phyloP scores from a whole-genome alignment of 2,329 filamentous ascomycete species.

The Alternaria alternata region DNA sequence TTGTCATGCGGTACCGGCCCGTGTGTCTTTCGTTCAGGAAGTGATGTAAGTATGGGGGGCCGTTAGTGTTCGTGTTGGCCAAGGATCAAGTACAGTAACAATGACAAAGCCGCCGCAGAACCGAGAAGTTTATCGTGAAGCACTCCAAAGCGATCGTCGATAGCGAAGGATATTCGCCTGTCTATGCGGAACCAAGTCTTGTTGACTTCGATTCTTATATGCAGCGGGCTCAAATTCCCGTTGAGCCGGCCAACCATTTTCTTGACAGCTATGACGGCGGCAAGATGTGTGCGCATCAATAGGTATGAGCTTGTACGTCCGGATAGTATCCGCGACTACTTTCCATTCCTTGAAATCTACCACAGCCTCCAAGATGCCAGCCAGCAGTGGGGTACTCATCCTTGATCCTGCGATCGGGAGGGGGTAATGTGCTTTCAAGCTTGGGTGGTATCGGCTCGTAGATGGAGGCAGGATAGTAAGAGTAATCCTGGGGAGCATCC shows the following conservation, averaged over 20 bases:
- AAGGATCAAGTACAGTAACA: slow-evolving; percentile 26
- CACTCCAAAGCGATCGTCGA: slow-evolving; percentile 4
- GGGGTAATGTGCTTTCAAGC: slow-evolving; percentile 42
- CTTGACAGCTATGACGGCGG: slow-evolving; percentile 19
- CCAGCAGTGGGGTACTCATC: slow-evolving; percentile 50
- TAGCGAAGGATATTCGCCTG: neutral
- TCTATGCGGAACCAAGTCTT: slow-evolving; percentile 3
- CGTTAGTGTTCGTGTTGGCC: slow-evolving; percentile 22
- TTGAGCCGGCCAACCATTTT: slow-evolving; percentile 20
- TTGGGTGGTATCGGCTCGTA: slow-evolving; percentile 53
- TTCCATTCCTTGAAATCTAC: slow-evolving; percentile 57
- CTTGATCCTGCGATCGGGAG: slow-evolving; percentile 52
- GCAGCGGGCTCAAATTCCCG: slow-evolving; percentile 11
- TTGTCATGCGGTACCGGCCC: slow-evolving; percentile 26
- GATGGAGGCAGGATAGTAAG: slow-evolving; percentile 57
- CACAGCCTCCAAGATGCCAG: slow-evolving; percentile 53
- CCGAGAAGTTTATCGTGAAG: slow-evolving; percentile 8
- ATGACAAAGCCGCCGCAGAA: slow-evolving; percentile 21
- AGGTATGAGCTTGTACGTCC: slow-evolving; percentile 53
- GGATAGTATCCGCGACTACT: slow-evolving; percentile 58
- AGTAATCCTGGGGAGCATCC: slow-evolving; percentile 55
- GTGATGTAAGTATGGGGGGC: slow-evolving; percentile 8
- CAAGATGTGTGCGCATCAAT: slow-evolving; percentile 34
- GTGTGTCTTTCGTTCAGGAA: slow-evolving; percentile 32
- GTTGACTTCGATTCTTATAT: slow-evolving; percentile 4